Evolutionary conservation across 805 yeast species (phyloP), one percentile per base, ranked within the genome.

Genomic region (Metschnikowia henanensis): DNA sequence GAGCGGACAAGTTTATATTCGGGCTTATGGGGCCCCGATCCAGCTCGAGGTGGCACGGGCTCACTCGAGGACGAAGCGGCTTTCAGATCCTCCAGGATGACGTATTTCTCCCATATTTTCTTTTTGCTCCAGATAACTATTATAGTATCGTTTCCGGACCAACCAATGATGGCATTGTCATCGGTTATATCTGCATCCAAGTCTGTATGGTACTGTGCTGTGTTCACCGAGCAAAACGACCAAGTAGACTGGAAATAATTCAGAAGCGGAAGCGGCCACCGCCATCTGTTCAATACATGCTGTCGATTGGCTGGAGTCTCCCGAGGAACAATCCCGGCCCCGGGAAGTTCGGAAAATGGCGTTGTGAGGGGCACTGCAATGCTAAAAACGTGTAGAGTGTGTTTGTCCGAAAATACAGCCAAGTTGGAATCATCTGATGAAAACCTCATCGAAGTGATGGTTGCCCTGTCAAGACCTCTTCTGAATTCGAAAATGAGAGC

Each of bases 361-460:
- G 22, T 28, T 10, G 37, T 18, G 28, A 16, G 22, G n/a, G 30
- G 36, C 15, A 39, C 46, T 29, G 26, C 40, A 18, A 83, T 70
- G 58, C 84, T 86, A 66, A 80, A 94, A 3, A 92, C 79, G 64
- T 94, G 99, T 41, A 94, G 66, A 0, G 99, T 94, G 53, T 81
- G 83, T 59, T 92, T 94, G 65, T 89, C 96, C 13, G 95, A 84
- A 19, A 94, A 68, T 5, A 89, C 90, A 0, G 97, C 97, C 37
- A 94, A 70, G 55, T 81, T 79, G 9, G 80, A 64, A 36, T 89
- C 91, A 52, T 81, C 76, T 7, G 87, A 90, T 5, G 92, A 84
- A 60, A 92, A 90, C 41, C 81, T 81, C 84, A 94, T 83, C 6
- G 94, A 84, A 31, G 85, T 86, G 6, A 94, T 78, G 15, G 75